Conservation (phyloP, 768 basidiomycete genomes). For the Psilocybe cubensis region DNA sequence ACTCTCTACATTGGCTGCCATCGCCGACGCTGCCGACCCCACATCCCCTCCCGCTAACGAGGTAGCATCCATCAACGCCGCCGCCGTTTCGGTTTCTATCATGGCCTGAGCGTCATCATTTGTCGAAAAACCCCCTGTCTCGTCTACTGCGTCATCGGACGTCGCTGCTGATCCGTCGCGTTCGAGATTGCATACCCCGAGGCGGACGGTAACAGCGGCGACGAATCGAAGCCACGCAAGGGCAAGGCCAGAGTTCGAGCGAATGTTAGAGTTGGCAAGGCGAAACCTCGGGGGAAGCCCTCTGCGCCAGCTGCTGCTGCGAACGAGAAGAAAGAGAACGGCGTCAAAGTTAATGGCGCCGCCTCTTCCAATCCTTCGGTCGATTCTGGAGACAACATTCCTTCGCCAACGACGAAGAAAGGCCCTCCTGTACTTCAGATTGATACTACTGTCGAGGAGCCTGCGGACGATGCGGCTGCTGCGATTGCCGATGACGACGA, state of each 20-base stretch:
- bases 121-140: constrained; percentile 8
- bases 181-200: constrained; percentile 15
- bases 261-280: constrained; percentile 6
- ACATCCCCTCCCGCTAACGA: constrained; percentile 20
- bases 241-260: constrained; percentile 9
- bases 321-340: constrained; percentile 4
- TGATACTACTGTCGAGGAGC: constrained; percentile 6
- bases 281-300: constrained; percentile 13
- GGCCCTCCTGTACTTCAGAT: constrained; percentile 18
- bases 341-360: constrained; percentile 10
- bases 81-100: constrained; percentile 49
- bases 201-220: constrained; percentile 10
- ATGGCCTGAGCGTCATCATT: constrained; percentile 48
- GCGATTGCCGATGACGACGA: constrained; percentile 5
- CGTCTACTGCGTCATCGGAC: neutral
- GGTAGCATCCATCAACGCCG: constrained; percentile 33
- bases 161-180: neutral
- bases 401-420: constrained; percentile 18
- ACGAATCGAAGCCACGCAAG: constrained; percentile 10
- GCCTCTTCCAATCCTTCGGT: neutral
- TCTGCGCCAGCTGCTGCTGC: neutral
- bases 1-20: constrained; percentile 21
- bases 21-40: constrained; percentile 34
- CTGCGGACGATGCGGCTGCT: neutral
- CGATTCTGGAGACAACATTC: neutral